Evolutionary conservation across 2,329 filamentous ascomycete species (phyloP).

Genomic region (Drechslera avenae): DNA sequence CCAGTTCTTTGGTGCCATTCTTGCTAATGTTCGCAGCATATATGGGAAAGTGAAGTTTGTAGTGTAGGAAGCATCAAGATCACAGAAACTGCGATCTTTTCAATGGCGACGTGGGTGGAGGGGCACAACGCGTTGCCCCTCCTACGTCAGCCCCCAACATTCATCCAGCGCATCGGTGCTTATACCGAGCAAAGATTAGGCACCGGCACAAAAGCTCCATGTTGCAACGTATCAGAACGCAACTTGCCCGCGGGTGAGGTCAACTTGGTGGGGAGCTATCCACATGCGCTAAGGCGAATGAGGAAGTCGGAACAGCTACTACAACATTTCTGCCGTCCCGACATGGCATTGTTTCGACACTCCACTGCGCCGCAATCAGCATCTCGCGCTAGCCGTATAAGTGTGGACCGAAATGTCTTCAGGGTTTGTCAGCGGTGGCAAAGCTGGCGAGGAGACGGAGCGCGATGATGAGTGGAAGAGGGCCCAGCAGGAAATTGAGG

Average conservation of each 20-base stretch:
- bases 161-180: constrained; percentile 2
- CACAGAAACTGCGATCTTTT: constrained; percentile 10
- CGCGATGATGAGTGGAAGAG: constrained; percentile 66
- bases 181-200: constrained; percentile 7
- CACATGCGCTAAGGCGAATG: constrained; percentile 9
- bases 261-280: constrained; percentile 4
- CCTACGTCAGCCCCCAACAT: constrained; percentile 15
- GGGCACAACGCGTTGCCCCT: constrained; percentile 13
- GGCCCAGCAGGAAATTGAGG: constrained; percentile 69
- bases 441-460: constrained; percentile 48
- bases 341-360: constrained; percentile 1
- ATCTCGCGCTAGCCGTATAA: constrained; percentile 17
- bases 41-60: constrained; percentile 10
- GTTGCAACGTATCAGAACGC: constrained; percentile 12
- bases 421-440: constrained; percentile 60
- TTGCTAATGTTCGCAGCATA: constrained; percentile 37
- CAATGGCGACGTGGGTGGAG: constrained; percentile 6
- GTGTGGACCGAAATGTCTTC: constrained; percentile 48
- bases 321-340: constrained; percentile 1
- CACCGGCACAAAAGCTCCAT: constrained; percentile 15
- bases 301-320: constrained; percentile 16
- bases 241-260: constrained; percentile 14
- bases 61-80: constrained; percentile 6
- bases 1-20: constrained; percentile 41
- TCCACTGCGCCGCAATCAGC: constrained; percentile 7